Evolutionary conservation across 768 basidiomycete species (phyloP).

Genomic region (Mycena floridula): DNA sequence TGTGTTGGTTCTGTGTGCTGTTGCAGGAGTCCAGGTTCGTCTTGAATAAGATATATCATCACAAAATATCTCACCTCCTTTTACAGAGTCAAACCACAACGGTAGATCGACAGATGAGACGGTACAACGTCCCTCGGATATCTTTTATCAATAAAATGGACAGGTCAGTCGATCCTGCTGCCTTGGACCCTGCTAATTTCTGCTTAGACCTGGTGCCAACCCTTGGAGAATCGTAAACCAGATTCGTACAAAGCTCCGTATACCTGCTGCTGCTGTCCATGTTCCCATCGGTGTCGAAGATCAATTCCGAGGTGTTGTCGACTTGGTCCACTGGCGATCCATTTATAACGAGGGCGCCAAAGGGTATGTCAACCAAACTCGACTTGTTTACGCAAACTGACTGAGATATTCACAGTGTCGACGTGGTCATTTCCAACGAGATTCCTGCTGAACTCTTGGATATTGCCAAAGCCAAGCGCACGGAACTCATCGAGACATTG

Average conservation of each 20-base stretch:
- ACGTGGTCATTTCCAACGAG: constrained; percentile 78
- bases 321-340: constrained; percentile 90
- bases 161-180: constrained; percentile 33
- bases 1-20: constrained; percentile 92
- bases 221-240: constrained; percentile 94
- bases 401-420: constrained; percentile 39
- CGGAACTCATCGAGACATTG: constrained; percentile 89
- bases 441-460: constrained; percentile 74
- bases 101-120: constrained; percentile 97
- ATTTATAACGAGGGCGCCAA: constrained; percentile 93
- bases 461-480: constrained; percentile 77
- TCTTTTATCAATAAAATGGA: constrained; percentile 91
- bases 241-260: constrained; percentile 85
- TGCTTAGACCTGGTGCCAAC: constrained; percentile 83
- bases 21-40: constrained; percentile 86
- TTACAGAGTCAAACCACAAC: constrained; percentile 93
- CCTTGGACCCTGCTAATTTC: background rate
- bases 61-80: background rate
- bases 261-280: constrained; percentile 91
- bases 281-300: constrained; percentile 91
- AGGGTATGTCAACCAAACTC: constrained; percentile 51
- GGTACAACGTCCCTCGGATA: constrained; percentile 92
- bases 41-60: background rate
- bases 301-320: constrained; percentile 85
- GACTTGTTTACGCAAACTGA: background rate